Conservation (phyloP, 1,284 basidiomycete genomes). For the Ustilago tritici region DNA sequence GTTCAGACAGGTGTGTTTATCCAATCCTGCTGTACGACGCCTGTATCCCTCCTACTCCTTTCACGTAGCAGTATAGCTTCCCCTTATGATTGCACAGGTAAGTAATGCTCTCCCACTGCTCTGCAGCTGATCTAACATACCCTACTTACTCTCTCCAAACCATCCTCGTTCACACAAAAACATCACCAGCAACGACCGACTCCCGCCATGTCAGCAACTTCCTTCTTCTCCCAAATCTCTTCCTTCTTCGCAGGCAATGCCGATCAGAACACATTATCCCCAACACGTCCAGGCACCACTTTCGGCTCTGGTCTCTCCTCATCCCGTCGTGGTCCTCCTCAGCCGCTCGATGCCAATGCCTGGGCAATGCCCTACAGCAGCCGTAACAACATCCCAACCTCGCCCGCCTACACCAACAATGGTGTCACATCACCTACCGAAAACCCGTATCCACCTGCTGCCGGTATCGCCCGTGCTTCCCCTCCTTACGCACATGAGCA, state of each 20-base stretch:
- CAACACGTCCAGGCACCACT: conserved; percentile 31
- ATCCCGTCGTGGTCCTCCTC: conserved; percentile 51
- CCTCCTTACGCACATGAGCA: conserved; percentile 35
- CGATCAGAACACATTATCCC: conserved; percentile 2
- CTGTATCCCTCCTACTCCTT: no score
- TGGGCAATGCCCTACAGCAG: conserved; percentile 60
- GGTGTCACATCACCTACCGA: conserved; percentile 27
- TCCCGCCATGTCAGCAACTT: conserved; percentile 41
- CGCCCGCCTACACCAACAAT: conserved; percentile 29
- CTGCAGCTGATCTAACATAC: not conserved
- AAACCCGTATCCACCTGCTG: conserved; percentile 42
- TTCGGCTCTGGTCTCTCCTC: conserved; percentile 47
- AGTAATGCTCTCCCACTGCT: not conserved
- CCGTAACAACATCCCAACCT: conserved; percentile 35
- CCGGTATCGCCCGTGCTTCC: conserved; percentile 32
- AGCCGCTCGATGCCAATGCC: conserved; percentile 40
- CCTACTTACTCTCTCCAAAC: not conserved
- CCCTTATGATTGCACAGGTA: conserved; percentile 37
- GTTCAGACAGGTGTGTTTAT: not conserved
- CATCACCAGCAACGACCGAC: conserved; percentile 36
- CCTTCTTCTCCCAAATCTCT: conserved; percentile 61
- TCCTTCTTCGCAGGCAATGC: conserved; percentile 55
- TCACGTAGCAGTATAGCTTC: not conserved
- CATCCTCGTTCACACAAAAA: not conserved
- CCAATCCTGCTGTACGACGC: no score